A percentile compares a stretch with the other conserved stretches of the same genome.
Evolutionary conservation across 176 grass and related monocot genomes (phyloP).

Genomic region (Carex parvula): DNA sequence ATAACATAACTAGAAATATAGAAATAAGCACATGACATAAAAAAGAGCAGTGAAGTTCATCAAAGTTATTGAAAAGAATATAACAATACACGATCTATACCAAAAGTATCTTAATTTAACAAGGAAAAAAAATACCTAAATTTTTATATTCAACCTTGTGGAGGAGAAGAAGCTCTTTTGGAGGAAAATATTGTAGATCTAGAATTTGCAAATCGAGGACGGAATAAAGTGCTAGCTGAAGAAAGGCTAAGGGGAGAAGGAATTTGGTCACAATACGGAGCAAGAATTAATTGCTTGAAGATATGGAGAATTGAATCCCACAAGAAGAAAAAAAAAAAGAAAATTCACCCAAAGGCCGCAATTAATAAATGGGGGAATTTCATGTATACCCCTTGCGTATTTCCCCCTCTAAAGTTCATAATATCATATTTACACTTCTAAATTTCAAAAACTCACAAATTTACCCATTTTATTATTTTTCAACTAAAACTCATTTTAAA

Average conservation of each 20-base stretch:
- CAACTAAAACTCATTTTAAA: too few relatives aligned
- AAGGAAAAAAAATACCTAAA: background rate
- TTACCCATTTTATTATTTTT: too few relatives aligned
- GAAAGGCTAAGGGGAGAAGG: background rate
- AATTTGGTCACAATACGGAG: background rate
- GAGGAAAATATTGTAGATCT: background rate
- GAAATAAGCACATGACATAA: background rate
- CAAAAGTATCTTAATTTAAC: background rate
- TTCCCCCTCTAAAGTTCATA: too few relatives aligned
- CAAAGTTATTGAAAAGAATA: background rate
- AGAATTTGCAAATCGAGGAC: background rate
- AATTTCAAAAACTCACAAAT: too few relatives aligned
- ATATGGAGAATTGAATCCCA: background rate
- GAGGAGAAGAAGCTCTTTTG: background rate
- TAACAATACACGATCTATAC: background rate
- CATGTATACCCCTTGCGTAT: too few relatives aligned
- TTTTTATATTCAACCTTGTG: background rate
- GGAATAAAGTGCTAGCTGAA: background rate
- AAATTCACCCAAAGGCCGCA: background rate
- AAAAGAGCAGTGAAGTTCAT: background rate
- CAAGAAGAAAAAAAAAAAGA: background rate
- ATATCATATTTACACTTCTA: too few relatives aligned
- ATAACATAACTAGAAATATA: background rate
- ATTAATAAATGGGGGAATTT: too few relatives aligned
- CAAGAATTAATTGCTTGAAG: slow-evolving; percentile 12